A percentile compares a stretch with the other conserved stretches of the same genome.
These are phyloP conservation scores for Chenopodium berlandieri DNA, from an alignment of 148 eudicot species.

Conservation along the genomic window DNA sequence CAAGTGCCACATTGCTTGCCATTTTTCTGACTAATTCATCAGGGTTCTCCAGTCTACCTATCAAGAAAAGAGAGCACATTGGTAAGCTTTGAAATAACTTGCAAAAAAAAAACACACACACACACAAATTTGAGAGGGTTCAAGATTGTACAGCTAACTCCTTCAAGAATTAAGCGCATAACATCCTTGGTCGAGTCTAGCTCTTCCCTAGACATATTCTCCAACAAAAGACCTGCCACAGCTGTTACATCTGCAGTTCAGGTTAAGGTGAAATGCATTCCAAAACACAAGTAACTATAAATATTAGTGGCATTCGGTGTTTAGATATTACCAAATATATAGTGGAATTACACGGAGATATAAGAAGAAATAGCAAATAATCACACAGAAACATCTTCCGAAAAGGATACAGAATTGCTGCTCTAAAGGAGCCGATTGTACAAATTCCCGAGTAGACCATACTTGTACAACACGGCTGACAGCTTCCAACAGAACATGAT, in stretches of 20 bases:
- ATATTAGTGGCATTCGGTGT: not conserved
- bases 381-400: not conserved
- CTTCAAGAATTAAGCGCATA: constrained; percentile 85
- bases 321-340: not conserved
- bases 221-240: constrained; percentile 78
- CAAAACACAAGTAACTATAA: not conserved
- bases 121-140: not conserved
- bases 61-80: constrained; percentile 25
- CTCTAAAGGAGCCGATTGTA: constrained; percentile 79
- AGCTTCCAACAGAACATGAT: constrained; percentile 40
- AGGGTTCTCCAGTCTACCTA: constrained; percentile 92
- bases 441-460: constrained; percentile 87
- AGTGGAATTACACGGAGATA: not conserved
- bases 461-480: constrained; percentile 53
- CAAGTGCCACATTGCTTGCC: constrained; percentile 82
- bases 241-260: constrained; percentile 73
- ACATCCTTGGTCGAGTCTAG: constrained; percentile 74
- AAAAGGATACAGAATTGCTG: constrained; percentile 92
- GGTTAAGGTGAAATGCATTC: constrained; percentile 42
- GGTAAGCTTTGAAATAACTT: not conserved
- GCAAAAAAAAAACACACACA: not conserved
- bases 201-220: constrained; percentile 88
- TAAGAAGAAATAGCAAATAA: not conserved
- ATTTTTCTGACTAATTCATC: constrained; percentile 64
- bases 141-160: constrained; percentile 76